Evolutionary conservation across 768 basidiomycete genomes (phyloP).

Genomic region (Pleurotus ostreatus): DNA sequence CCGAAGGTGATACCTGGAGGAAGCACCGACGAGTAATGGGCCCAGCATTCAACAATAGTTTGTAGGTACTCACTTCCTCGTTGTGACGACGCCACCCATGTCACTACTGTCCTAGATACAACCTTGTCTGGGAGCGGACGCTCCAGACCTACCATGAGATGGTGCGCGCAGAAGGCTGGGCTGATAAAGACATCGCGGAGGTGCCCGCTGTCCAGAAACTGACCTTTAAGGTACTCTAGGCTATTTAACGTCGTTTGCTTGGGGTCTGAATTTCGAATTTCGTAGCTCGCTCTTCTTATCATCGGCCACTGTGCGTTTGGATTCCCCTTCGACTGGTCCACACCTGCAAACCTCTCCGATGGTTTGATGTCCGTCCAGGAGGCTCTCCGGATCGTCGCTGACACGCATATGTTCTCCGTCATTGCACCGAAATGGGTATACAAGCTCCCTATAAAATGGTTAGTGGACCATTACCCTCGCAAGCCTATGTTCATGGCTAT

Average conservation of each 20-base stretch:
- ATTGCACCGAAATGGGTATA: constrained; percentile 34
- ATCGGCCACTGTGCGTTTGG: constrained; percentile 46
- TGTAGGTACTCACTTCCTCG: constrained; percentile 12
- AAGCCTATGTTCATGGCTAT: too few relatives aligned
- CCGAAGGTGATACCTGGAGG: constrained; percentile 26
- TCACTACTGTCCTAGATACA: constrained; percentile 24
- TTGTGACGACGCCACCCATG: neutral
- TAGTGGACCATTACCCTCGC: too few relatives aligned
- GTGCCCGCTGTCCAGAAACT: constrained; percentile 27
- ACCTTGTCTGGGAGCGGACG: constrained; percentile 37
- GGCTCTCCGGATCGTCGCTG: constrained; percentile 30
- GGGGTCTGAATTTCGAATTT: neutral
- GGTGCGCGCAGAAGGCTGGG: constrained; percentile 32
- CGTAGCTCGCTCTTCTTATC: constrained; percentile 37
- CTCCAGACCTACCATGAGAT: constrained; percentile 34
- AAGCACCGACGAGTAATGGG: constrained; percentile 29
- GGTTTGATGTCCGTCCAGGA: constrained; percentile 35
- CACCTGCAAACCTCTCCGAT: constrained; percentile 31
- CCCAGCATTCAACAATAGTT: constrained; percentile 25
- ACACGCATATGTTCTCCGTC: constrained; percentile 21
- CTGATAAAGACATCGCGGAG: constrained; percentile 19
- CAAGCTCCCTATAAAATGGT: constrained; percentile 32
- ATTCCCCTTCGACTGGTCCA: constrained; percentile 36
- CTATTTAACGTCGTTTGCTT: neutral
- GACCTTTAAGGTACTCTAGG: constrained; percentile 29